Conservation (phyloP, 2,329 filamentous ascomycete species). For the Nigrospora sphaerica region DNA sequence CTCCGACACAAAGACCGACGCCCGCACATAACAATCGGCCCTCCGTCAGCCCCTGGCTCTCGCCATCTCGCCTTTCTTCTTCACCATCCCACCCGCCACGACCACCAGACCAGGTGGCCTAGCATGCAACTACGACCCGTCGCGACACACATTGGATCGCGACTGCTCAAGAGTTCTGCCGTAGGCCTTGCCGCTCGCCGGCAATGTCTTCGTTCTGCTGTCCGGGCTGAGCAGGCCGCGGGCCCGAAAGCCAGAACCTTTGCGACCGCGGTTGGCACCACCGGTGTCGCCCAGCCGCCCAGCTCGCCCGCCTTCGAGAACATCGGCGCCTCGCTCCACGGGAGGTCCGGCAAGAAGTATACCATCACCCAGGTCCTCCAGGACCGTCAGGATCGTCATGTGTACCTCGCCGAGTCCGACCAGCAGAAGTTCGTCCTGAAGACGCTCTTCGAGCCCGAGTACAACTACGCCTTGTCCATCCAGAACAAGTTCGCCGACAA, state of each 20-base stretch:
- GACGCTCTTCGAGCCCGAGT: constrained; percentile 24
- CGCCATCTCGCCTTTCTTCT: too few relatives aligned
- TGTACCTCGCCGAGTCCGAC: constrained; percentile 25
- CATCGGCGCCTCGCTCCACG: constrained; percentile 4
- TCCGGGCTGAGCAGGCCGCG: not conserved
- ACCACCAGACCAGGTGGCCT: not conserved
- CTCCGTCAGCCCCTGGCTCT: too few relatives aligned
- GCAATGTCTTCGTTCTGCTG: not conserved
- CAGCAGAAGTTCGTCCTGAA: constrained; percentile 25
- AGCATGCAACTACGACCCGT: not conserved
- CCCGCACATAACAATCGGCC: too few relatives aligned
- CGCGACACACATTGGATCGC: not conserved
- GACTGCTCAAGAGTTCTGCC: not conserved
- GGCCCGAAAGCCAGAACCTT: not conserved
- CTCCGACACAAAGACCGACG: too few relatives aligned
- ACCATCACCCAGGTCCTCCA: constrained; percentile 24
- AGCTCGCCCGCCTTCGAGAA: not conserved
- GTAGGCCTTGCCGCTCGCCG: not conserved
- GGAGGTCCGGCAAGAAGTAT: constrained; percentile 20
- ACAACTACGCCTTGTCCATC: constrained; percentile 24
- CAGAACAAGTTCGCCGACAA: constrained; percentile 22
- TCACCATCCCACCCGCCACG: too few relatives aligned
- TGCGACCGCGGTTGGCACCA: not conserved
- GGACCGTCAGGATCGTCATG: constrained; percentile 24
- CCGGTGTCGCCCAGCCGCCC: not conserved